phyloP scores from a whole-genome alignment of 2,329 filamentous ascomycete species.

The Bipolaris gigantea region DNA sequence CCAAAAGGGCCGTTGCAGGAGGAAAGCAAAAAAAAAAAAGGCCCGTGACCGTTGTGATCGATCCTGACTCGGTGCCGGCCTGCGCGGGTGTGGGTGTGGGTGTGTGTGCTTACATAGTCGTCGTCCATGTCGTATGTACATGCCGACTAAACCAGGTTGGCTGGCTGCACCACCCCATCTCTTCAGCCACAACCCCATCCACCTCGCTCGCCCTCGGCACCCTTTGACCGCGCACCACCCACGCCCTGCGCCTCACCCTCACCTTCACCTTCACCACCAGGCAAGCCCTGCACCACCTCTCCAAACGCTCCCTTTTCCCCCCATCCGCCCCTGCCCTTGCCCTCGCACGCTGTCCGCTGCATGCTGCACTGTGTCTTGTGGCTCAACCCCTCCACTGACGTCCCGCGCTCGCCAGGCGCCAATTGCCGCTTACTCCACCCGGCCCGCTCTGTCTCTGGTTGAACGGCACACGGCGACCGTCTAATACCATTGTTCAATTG shows the following conservation, averaged over 20 bases:
- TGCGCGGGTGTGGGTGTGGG: no score
- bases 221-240: conserved; percentile 4
- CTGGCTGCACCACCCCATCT: conserved; percentile 1
- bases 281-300: conserved; percentile 5
- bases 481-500: conserved; percentile 13
- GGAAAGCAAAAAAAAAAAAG: background rate
- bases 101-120: no score
- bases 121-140: no score
- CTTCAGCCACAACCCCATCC: conserved; percentile 12
- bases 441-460: conserved; percentile 12
- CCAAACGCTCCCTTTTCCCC: background rate
- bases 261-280: background rate
- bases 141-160: background rate
- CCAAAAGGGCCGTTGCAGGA: conserved; percentile 3
- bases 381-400: conserved; percentile 7
- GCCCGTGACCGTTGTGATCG: background rate
- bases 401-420: background rate
- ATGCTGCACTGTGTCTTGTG: background rate
- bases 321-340: background rate
- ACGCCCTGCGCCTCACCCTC: conserved; percentile 1
- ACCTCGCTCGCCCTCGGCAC: conserved; percentile 11
- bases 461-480: conserved; percentile 12
- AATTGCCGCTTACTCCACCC: conserved; percentile 4
- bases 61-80: background rate
- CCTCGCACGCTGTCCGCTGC: background rate